Percentiles rank a stretch among this genome's conserved stretches.
Evolutionary conservation across 2,329 filamentous ascomycete genomes (phyloP).

Genomic region (Cordyceps cateniannulata): DNA sequence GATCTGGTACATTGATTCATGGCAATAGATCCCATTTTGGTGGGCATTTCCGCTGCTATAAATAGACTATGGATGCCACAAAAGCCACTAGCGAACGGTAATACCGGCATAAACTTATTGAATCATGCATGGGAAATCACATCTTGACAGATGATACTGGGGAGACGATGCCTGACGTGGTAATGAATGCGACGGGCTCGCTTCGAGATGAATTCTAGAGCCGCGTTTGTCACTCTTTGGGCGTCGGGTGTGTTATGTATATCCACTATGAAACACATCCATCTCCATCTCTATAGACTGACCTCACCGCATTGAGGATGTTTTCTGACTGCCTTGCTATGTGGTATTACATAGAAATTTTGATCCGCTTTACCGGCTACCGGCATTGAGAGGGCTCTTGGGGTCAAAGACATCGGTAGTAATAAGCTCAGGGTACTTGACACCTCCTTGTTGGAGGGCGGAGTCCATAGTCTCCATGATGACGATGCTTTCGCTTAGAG

Average conservation of each 20-base stretch:
- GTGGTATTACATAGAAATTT: neutral
- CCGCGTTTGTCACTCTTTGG: neutral
- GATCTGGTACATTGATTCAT: neutral
- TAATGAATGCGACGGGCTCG: neutral
- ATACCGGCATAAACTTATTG: neutral
- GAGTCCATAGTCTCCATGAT: constrained; percentile 73
- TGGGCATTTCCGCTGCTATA: neutral
- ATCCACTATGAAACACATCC: neutral
- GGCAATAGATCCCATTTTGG: neutral
- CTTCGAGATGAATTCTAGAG: neutral
- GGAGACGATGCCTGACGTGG: neutral
- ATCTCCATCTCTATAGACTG: neutral
- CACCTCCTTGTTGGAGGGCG: constrained; percentile 45
- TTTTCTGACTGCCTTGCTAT: neutral
- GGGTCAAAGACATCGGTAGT: constrained; percentile 52
- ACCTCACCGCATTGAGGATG: neutral
- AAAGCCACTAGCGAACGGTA: neutral
- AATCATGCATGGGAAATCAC: neutral
- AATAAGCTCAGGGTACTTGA: constrained; percentile 50
- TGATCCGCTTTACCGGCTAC: constrained; percentile 27
- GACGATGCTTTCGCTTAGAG: constrained; percentile 68
- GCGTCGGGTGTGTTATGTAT: neutral
- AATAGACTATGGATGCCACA: neutral
- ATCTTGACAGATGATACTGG: neutral
- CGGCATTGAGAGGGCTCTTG: constrained; percentile 56